A percentile compares a stretch with the other conserved stretches of the same genome.
Conservation (phyloP, 2,329 filamentous ascomycete species). For the Pseudogymnoascus sp. region DNA sequence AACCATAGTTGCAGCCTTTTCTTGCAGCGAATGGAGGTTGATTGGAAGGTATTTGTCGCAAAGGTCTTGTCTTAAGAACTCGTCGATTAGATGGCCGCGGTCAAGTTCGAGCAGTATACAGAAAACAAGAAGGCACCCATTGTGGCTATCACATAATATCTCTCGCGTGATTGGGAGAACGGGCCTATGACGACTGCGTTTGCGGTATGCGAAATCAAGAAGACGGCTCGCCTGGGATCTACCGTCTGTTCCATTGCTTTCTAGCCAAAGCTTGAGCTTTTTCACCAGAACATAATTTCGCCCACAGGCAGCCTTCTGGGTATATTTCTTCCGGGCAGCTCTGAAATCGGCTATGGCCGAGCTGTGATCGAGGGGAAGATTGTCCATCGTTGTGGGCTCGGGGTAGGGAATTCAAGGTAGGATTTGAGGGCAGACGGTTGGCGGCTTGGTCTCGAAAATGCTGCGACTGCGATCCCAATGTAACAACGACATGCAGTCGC, state of each 20-base stretch:
- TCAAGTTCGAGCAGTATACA: conserved; percentile 21
- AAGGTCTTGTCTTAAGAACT: conserved; percentile 18
- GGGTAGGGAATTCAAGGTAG: background rate
- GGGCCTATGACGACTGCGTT: background rate
- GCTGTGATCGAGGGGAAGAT: background rate
- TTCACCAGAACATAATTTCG: background rate
- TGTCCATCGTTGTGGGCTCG: background rate
- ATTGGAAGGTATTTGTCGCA: conserved; percentile 17
- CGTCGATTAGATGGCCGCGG: conserved; percentile 19
- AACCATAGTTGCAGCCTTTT: background rate
- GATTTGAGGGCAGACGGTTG: background rate
- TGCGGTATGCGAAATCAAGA: background rate
- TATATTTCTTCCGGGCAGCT: background rate
- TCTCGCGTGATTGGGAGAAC: background rate
- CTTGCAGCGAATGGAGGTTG: background rate
- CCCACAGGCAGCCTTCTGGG: background rate
- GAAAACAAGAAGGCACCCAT: conserved; percentile 23
- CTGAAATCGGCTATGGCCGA: background rate
- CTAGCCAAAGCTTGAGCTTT: background rate
- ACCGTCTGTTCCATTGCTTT: background rate
- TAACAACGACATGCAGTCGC: background rate
- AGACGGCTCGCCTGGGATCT: background rate
- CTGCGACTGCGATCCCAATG: background rate
- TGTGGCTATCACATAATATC: background rate
- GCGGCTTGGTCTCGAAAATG: background rate